Conservation (phyloP, 352 stramenopile species). For the Phytophthora cactorum region DNA sequence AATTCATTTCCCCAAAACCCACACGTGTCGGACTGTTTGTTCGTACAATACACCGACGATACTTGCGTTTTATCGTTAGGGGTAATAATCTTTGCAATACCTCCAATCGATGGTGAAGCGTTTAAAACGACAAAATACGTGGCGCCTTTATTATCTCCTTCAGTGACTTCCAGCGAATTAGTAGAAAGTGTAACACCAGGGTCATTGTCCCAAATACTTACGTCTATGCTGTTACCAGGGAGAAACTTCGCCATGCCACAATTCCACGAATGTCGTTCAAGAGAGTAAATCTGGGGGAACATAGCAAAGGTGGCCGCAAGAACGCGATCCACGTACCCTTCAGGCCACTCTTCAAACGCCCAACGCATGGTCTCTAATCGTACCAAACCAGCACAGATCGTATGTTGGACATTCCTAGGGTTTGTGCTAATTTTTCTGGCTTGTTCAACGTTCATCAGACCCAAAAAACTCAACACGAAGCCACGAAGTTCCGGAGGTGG, state of each 20-base stretch:
- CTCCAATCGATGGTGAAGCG: constrained; percentile 45
- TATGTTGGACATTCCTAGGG: constrained; percentile 47
- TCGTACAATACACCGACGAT: constrained; percentile 37
- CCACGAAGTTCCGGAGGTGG: constrained; percentile 54
- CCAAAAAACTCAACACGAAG: constrained; percentile 72
- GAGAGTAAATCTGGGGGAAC: constrained; percentile 49
- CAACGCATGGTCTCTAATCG: constrained; percentile 70
- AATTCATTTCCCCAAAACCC: constrained; percentile 55
- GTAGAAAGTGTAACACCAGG: constrained; percentile 68
- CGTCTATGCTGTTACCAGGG: constrained; percentile 45
- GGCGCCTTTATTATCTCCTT: constrained; percentile 24
- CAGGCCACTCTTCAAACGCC: constrained; percentile 62
- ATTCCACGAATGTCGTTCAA: constrained; percentile 68
- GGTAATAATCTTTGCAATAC: constrained; percentile 9
- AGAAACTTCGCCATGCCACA: constrained; percentile 61
- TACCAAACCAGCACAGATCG: constrained; percentile 56
- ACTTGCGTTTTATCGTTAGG: constrained; percentile 8
- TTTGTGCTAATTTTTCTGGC: constrained; percentile 43
- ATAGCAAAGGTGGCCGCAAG: constrained; percentile 54
- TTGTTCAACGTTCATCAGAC: constrained; percentile 65
- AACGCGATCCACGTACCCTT: constrained; percentile 50
- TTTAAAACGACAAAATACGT: constrained; percentile 75
- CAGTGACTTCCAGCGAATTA: constrained; percentile 39
- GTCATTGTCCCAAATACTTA: constrained; percentile 86
- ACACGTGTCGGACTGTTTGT: constrained; percentile 44